Base-by-base conservation (phyloP, 2,329 filamentous ascomycete genomes). In the Beauveria rudraprayagi region DNA sequence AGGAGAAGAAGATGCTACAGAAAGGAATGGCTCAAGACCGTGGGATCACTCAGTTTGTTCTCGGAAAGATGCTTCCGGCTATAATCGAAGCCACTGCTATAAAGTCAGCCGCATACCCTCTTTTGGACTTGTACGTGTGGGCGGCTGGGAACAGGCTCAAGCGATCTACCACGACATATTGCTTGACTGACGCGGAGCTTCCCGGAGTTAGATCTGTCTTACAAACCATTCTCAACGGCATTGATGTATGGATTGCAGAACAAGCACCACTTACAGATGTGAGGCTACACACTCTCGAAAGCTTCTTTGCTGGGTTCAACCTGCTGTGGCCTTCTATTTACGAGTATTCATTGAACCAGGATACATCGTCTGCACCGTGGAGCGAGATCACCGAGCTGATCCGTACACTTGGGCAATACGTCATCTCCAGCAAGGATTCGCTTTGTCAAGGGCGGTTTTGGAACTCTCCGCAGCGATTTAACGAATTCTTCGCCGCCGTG, bases 31-130 rank as follows among this genome's bases (percentile, higher is more conserved):
- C 19, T 3, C 71, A 68, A n/a, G 74, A 80, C 46, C 57, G 62
- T 8, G 69, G 68, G 2, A 75, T 85, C 26, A 66, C 77, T 50
- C 68, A 69, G 0, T 85, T 85, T 64, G 70, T 81, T 61, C 59
- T 84, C 30, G 70, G 72, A 30, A 78, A 75, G 54, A 84, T 85
- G 80, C 65, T 86, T 3, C 82, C 83, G 0, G 78, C 81, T n/a
- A 73, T 81, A 5, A 68, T 84, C 14, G 72, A 67, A 50, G 75
- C 78, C 1, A 71, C 73, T 0, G 66, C 72, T 11, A 64, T 67
- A 8, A 70, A 68, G 11, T 67, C 67, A 3, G 69, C 74, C 14
- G 75, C 75, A 0, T 84, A 78, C 70, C 72, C 79, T 16, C 67
- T 85, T 52, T 65, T 85, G 7, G 76, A 83, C 48, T 74, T 82